Evolutionary conservation across 805 yeast genomes (phyloP).

Genomic region (Maudiozyma serrabonitensis): DNA sequence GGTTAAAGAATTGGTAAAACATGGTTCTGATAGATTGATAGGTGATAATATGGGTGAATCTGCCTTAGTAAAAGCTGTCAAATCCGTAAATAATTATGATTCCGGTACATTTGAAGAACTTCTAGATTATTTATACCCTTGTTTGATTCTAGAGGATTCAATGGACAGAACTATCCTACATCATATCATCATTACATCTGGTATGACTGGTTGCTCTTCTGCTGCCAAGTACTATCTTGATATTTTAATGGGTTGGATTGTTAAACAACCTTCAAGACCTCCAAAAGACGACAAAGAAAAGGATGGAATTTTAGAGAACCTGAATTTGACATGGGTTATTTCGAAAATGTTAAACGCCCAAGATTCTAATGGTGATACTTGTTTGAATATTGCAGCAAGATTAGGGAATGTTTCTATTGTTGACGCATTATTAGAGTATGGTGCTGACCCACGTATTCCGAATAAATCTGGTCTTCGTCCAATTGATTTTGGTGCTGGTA

Average conservation of each 20-base stretch:
- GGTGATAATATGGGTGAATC: constrained; percentile 83
- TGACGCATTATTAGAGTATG: constrained; percentile 72
- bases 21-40: constrained; percentile 53
- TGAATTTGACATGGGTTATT: constrained; percentile 48
- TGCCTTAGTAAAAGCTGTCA: constrained; percentile 70
- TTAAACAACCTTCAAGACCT: constrained; percentile 29
- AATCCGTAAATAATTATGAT: constrained; percentile 68
- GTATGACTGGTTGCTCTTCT: constrained; percentile 60
- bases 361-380: constrained; percentile 91
- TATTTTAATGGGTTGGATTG: constrained; percentile 68
- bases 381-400: constrained; percentile 84
- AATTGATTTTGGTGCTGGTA: constrained; percentile 61
- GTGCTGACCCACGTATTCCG: constrained; percentile 71
- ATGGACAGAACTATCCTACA: constrained; percentile 76
- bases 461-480: constrained; percentile 86
- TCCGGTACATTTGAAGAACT: constrained; percentile 62
- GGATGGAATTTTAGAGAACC: constrained; percentile 37
- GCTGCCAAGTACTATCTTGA: constrained; percentile 69
- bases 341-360: constrained; percentile 73
- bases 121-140: constrained; percentile 67
- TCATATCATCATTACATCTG: constrained; percentile 74
- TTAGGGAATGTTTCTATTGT: constrained; percentile 75
- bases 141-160: constrained; percentile 53
- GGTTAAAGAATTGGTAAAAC: constrained; percentile 56
- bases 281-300: constrained; percentile 19